These are phyloP conservation scores for Vitis hybrid DNA, from an alignment of 177 flowering plant species.

Conservation along the genomic window DNA sequence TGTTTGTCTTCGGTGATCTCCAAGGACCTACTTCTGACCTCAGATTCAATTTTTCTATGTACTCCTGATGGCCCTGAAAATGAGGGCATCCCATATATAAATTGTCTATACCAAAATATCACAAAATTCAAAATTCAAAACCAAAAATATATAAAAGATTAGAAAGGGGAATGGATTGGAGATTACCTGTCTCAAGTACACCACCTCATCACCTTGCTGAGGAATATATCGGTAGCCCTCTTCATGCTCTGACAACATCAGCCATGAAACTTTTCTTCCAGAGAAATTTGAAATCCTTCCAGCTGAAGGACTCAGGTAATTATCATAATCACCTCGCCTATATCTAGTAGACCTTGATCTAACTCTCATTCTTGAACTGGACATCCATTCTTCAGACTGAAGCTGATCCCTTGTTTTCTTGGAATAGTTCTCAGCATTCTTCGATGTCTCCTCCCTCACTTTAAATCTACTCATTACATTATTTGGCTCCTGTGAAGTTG, in stretches of 20 bases:
- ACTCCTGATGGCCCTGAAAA: conserved; percentile 83
- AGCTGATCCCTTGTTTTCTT: conserved; percentile 24
- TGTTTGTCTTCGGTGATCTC: conserved; percentile 43
- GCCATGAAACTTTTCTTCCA: conserved; percentile 63
- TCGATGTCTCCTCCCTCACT: conserved; percentile 35
- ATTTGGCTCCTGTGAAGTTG: conserved; percentile 27
- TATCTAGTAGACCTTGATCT: conserved; percentile 58
- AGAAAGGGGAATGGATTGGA: neutral
- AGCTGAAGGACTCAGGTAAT: conserved; percentile 24
- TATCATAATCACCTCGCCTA: conserved; percentile 30
- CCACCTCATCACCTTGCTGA: conserved; percentile 90
- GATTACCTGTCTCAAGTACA: conserved; percentile 76
- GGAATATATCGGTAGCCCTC: conserved; percentile 82
- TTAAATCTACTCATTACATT: conserved; percentile 22
- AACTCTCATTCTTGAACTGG: conserved; percentile 33
- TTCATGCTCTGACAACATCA: conserved; percentile 69
- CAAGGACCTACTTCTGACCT: conserved; percentile 48
- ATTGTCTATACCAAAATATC: neutral
- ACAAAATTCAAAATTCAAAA: neutral
- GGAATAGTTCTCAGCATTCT: conserved; percentile 24
- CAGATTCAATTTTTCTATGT: conserved; percentile 23
- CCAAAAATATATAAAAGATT: neutral
- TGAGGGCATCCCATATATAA: conserved; percentile 4
- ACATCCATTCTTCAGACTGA: conserved; percentile 35
- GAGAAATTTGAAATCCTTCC: conserved; percentile 36